Conservation (phyloP, 2,329 filamentous ascomycete genomes). For the Diplodia corticola region DNA sequence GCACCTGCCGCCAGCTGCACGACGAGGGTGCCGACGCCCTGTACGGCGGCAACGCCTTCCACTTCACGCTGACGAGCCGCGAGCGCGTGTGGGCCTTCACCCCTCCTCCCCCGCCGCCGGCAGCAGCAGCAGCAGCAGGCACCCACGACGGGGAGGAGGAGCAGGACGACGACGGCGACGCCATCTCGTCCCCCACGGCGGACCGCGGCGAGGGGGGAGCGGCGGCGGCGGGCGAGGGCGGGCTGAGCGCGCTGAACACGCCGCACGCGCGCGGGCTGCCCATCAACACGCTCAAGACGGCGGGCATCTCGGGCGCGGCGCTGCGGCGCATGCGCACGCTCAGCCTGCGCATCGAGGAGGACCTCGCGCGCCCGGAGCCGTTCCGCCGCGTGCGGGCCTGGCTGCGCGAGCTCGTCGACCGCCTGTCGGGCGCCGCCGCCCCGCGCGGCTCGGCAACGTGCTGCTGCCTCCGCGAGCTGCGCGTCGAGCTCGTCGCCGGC, state of each 20-base stretch:
- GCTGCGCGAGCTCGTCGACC: conserved; percentile 10
- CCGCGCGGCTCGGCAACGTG: too few species aligned
- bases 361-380: conserved; percentile 5
- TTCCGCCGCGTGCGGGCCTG: conserved; percentile 20
- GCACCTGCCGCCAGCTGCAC: conserved; percentile 26
- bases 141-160: too few species aligned
- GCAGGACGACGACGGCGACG: too few species aligned
- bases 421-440: too few species aligned
- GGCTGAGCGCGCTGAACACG: conserved; percentile 1
- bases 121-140: not conserved
- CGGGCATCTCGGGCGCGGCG: not conserved
- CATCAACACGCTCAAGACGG: conserved; percentile 14
- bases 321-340: conserved; percentile 17
- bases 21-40: conserved; percentile 26
- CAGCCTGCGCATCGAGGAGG: conserved; percentile 16
- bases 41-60: conserved; percentile 27
- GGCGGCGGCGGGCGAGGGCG: not conserved
- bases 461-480: conserved; percentile 14
- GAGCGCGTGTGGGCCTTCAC: conserved; percentile 17
- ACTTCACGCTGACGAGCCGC: conserved; percentile 21
- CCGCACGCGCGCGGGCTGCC: conserved; percentile 13
- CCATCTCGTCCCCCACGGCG: not conserved
- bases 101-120: not conserved
- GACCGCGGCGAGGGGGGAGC: not conserved
- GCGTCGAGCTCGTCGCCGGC: conserved; percentile 7